phyloP scores from a whole-genome alignment of 805 yeast species.

The Ogataea populi-albae region DNA sequence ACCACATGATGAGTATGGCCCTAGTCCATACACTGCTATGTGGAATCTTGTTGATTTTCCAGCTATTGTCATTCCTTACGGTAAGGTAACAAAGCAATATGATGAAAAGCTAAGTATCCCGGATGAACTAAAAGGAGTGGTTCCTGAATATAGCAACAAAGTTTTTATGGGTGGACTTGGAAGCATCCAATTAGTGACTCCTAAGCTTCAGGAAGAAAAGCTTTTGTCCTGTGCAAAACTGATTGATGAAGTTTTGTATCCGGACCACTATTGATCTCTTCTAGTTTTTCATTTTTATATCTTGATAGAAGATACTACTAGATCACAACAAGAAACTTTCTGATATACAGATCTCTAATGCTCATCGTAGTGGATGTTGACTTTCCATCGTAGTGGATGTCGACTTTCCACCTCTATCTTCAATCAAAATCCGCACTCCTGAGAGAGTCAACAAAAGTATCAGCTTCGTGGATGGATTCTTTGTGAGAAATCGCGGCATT shows the following conservation, averaged over 20 bases:
- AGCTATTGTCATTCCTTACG: slow-evolving; percentile 47
- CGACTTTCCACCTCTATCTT: too few relatives aligned
- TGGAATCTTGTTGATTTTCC: slow-evolving; percentile 29
- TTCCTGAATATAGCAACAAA: slow-evolving; percentile 42
- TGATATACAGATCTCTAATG: too few relatives aligned
- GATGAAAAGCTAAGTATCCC: slow-evolving; percentile 11
- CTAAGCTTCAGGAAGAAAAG: slow-evolving; percentile 57
- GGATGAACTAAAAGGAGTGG: neutral
- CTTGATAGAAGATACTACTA: too few relatives aligned
- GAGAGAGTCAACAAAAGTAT: too few relatives aligned
- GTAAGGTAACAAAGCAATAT: slow-evolving; percentile 20
- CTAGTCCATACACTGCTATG: slow-evolving; percentile 16
- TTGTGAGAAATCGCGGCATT: too few relatives aligned
- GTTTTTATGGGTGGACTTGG: slow-evolving; percentile 57
- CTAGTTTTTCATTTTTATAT: neutral
- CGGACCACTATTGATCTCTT: neutral
- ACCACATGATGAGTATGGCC: slow-evolving; percentile 21
- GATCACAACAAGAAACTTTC: too few relatives aligned
- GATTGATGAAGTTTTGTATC: slow-evolving; percentile 3
- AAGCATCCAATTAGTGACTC: slow-evolving; percentile 57
- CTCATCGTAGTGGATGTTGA: too few relatives aligned
- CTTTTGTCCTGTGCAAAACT: slow-evolving; percentile 7
- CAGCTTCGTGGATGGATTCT: too few relatives aligned
- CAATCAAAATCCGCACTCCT: too few relatives aligned
- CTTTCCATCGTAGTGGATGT: too few relatives aligned